Base-by-base conservation (phyloP, 305 asterid species). In the Rubia peregrina region DNA sequence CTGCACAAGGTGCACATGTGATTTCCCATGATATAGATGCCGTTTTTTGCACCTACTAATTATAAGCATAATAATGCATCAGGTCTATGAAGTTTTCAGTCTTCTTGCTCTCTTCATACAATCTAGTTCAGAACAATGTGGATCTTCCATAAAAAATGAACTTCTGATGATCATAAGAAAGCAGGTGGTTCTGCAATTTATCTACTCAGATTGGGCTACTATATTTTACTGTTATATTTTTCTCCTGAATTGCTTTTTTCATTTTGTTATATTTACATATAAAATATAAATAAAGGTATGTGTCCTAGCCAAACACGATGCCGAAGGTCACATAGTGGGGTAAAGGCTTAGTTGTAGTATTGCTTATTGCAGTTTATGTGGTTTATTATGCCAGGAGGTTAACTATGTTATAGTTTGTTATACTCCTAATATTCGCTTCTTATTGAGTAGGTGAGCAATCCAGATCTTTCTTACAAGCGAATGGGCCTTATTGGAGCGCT, bases 401-500 rank as follows among this genome's bases (percentile, higher is more conserved):
- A 49, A 70, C 63, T 68, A 67, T 74, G 51, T 64, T 48, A 43
- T 56, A 77, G 73, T 68, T 77, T 80, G 72, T 75, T 3, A 55
- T 53, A 41, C 71, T 75, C 79, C 70, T 76, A 62, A 59, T 66
- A 44, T 57, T 63, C 64, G 55, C 48, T 70, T 11, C 51, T 55
- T 66, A 61, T 60, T 71, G 75, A 74, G 75, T 86, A 91, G 97
- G 80, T 91, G 65, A 87, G 79, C 80, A 85, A 86, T 88, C 84
- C 95, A 62, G 96, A 91, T 74, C 77, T 87, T 71, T 73, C 77
- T 79, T 91, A 89, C 83, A 91, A 89, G 89, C 85, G 83, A 84
- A 91, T 91, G 96, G 97, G 97, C 81, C 78, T 91, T 67, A 89
- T 91, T 74, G 97, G 97, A 76, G 79, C 86, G 53, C 79, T 91